Base-by-base conservation (phyloP, 495 filamentous ascomycete species). In the Trichoderma orchidacearum region DNA sequence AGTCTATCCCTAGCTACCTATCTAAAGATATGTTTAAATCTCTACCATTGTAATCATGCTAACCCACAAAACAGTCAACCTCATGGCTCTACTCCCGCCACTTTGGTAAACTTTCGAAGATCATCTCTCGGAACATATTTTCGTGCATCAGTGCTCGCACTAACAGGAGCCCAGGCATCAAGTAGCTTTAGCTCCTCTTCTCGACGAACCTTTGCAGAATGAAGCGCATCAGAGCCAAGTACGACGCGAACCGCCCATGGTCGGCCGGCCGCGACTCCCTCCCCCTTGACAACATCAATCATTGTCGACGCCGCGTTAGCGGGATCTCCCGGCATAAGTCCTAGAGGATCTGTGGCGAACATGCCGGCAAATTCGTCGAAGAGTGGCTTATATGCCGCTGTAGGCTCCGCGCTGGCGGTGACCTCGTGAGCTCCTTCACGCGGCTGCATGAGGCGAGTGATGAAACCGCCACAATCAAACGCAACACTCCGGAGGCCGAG, bases 261-360 rank as follows among this genome's bases (percentile, higher is more conserved):
- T 34, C 51, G 55, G 6, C 36, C 59, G 3, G 18, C 63, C 6
- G 62, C 68, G 27, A 57, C 52, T 0, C 69, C 66, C 55, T 62
- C 63, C 1, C 63, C 53, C 17, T 63, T 66, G 0, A 73, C 56
- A 30, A 66, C 58, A 35, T 70, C 70, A 1, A 70, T 63, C 9
- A 73, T 68, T 30, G 58, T 28, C 30, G 54, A 36, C 1, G 64
- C 67, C 8, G 64, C 70, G 57, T 66, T 72, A 2, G 11, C 58
- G 17, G 65, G 56, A 51, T 71, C 67, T 2, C 73, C 72, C 6
- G 65, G 65, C 54, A 61, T 63, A 51, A 66, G 66, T 27, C 36
- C 54, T 58, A 56, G 34, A 1, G 61, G 60, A 18, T 63, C 55
- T 2, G 13, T 30, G 23, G 23, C 51, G 30, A 67, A 65, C 61